phyloP scores from a whole-genome alignment of 441 rosid genomes.

The Bruguiera hainesii region DNA sequence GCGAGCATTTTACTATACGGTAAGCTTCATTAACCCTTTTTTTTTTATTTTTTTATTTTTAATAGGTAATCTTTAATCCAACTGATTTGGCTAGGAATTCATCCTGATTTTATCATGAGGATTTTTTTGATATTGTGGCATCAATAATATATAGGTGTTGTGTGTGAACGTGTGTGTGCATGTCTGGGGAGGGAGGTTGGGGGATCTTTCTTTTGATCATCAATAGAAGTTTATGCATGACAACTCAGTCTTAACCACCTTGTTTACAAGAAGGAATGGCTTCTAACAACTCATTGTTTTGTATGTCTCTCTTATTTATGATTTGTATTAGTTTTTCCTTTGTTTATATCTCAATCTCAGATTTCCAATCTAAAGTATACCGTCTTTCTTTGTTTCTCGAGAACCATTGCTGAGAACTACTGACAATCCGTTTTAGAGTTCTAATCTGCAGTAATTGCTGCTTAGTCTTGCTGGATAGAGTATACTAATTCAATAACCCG shows the following conservation, averaged over 20 bases:
- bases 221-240: neutral
- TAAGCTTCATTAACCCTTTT: conserved; percentile 24
- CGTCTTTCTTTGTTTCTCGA: no score
- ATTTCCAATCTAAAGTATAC: neutral
- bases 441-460: no score
- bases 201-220: conserved; percentile 1
- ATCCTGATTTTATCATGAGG: no score
- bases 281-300: neutral
- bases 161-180: no score
- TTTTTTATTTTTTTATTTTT: neutral
- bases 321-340: neutral
- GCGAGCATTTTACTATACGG: conserved; percentile 88
- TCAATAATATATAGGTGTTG: no score
- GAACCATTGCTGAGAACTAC: no score
- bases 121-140: no score
- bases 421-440: no score
- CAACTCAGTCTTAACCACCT: neutral
- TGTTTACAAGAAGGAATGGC: neutral
- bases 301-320: neutral
- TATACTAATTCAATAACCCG: no score
- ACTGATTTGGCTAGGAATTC: neutral
- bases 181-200: neutral
- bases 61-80: neutral
- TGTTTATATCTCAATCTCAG: neutral
- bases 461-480: no score